Base-by-base conservation (phyloP, 768 basidiomycete species). In the Mycena albidolilacea region DNA sequence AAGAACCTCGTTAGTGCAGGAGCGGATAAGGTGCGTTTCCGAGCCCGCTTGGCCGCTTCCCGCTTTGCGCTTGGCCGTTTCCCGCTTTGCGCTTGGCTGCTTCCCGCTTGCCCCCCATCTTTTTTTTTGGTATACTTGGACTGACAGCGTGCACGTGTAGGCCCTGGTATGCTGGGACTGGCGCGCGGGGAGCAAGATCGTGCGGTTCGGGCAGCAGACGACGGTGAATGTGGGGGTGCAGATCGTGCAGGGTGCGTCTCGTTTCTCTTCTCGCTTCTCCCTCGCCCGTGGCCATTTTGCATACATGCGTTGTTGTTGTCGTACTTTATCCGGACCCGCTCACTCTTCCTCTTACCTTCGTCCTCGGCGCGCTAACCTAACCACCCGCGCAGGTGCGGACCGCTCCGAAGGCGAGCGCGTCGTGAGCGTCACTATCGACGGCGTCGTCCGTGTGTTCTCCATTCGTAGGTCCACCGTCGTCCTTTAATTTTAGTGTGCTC, bases 181-280 rank as follows among this genome's bases (percentile, higher is more conserved):
- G 95, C 89, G 95, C 5, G 87, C 92, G 0, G 96, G 96, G 14
- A 92, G 90, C 12, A 97, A 97, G 85, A 92, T 96, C 60, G 93
- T 96, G 46, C 86, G 95, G 19, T 97, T 97, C 76, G 96, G 96
- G 1, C 96, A 97, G 80, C 95, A 97, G 83, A 97, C 95, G 11
- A 97, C 95, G 8, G 90, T 96, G 76, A 96, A 95, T 78, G 94
- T 96, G 63, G 96, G 96, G 10, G 94, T 97, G 37, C 95, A 96
- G 82, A 88, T 97, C 38, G 89, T 96, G 41, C 88, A 89, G 50
- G 87, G 88, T 23, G 83, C 73, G 70, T 78, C 67, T 81, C 23
- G 11, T 7, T 14, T 43, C 52, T 2, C 23, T 23, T 23, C 23
- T 23, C 23, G n/a, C 21, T 37, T 35, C n/a, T 52, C 52, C 48